These are phyloP conservation scores for Mortierella polycephala DNA, from an alignment of 371 early-diverging fungal species.

Conservation along the genomic window DNA sequence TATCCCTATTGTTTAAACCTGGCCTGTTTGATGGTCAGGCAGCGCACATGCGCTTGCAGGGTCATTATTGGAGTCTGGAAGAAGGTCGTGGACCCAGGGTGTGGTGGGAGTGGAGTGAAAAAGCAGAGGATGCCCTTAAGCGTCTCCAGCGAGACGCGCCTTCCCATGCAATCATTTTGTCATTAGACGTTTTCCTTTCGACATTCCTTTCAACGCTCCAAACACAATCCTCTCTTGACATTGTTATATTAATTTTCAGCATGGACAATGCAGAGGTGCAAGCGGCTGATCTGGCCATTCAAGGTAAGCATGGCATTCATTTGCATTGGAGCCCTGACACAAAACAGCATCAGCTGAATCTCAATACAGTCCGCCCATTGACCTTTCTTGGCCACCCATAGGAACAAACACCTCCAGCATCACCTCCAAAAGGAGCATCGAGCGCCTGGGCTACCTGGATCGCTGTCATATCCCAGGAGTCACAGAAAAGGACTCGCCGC, in stretches of 20 bases:
- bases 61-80: too few relatives aligned
- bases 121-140: too few relatives aligned
- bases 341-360: neutral
- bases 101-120: too few relatives aligned
- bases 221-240: neutral
- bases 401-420: constrained; percentile 55
- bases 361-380: too few relatives aligned
- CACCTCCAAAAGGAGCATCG: constrained; percentile 49
- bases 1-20: too few relatives aligned
- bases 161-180: neutral
- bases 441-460: constrained; percentile 44
- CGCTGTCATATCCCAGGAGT: constrained; percentile 32
- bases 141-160: too few relatives aligned
- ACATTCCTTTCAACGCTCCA: neutral
- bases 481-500: constrained; percentile 40
- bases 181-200: neutral
- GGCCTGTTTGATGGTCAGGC: too few relatives aligned
- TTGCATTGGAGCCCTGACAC: neutral
- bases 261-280: constrained; percentile 13
- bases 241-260: neutral
- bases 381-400: neutral
- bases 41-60: too few relatives aligned
- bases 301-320: constrained; percentile 1
- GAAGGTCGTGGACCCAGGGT: too few relatives aligned
- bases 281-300: constrained; percentile 32